A percentile compares a stretch with the other conserved stretches of the same genome.
Evolutionary conservation across 148 eudicot genomes (phyloP).

Genomic region (Fagopyrum esculentum): DNA sequence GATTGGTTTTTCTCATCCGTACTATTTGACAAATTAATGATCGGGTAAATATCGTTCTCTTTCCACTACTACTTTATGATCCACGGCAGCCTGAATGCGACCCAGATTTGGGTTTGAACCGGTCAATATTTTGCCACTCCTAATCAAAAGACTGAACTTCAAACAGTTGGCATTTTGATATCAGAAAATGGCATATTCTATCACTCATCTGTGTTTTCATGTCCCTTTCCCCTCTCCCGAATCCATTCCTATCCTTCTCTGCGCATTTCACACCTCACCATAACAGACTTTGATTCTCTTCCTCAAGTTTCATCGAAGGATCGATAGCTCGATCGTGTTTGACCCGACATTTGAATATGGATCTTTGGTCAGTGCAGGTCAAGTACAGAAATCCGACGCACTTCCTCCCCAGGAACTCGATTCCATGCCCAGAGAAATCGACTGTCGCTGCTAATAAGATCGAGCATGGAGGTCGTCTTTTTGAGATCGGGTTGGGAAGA

Average conservation of each 20-base stretch:
- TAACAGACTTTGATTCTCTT: conserved; percentile 5
- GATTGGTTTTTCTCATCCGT: no score
- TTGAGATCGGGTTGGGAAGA: conserved; percentile 36
- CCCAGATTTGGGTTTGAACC: no score
- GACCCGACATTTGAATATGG: conserved; percentile 30
- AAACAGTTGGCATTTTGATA: not conserved
- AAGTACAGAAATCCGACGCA: conserved; percentile 33
- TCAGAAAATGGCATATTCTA: not conserved
- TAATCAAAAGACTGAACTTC: not conserved
- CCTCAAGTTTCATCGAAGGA: conserved; percentile 1
- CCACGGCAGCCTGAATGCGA: no score
- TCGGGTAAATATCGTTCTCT: no score
- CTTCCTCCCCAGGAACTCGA: conserved; percentile 27
- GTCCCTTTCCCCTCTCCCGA: conserved; percentile 7
- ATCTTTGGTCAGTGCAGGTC: conserved; percentile 66
- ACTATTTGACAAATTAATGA: no score
- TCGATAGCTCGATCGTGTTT: not conserved
- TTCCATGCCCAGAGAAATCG: conserved; percentile 22
- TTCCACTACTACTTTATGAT: no score
- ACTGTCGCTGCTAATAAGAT: conserved; percentile 20
- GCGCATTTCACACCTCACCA: conserved; percentile 12
- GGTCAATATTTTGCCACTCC: no score
- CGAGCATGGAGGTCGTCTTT: conserved; percentile 22
- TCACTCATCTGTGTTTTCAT: not conserved
- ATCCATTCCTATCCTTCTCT: not conserved